Evolutionary conservation across 1,284 basidiomycete genomes (phyloP), one percentile per base, ranked within the genome.

Genomic region (Ustilago shanxiensis): DNA sequence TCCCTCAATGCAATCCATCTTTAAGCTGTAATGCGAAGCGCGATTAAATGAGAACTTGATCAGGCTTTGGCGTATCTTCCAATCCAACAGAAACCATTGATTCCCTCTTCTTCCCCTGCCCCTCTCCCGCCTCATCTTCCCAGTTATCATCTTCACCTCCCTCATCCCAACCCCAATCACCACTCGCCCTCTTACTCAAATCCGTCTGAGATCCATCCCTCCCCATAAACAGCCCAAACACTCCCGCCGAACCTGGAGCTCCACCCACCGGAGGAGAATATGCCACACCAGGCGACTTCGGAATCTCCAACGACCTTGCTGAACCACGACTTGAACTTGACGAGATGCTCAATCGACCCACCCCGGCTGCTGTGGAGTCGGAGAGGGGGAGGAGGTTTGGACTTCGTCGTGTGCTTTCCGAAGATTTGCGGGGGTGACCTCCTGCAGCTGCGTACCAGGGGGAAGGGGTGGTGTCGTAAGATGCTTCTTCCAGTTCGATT

Each of bases 391-490:
- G n/a, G n/a, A n/a, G n/a, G n/a, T n/a, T n/a, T n/a, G n/a, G n/a
- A n/a, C n/a, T n/a, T n/a, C n/a, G n/a, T n/a, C n/a, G 31, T 33
- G 5, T 33, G 31, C 31, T 33, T 28, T 39, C 41, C 29, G 58
- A 50, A 18, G 53, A 26, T 9, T 44, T 45, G 11, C 58, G 52
- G 3, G 44, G 33, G 6, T 22, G 14, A 2, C 71, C 72, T 4
- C 66, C 71, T 0, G 64, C 72, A 1, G 72, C 72, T 13, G 45
- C 61, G 18, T 28, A 60, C 73, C 68, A 71, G 24, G 64, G 35
- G 52, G 65, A 57, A 20, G 20, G 41, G 16, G 41, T 41, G 37
- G 14, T 41, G 24, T 66, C 61, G 7, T 16, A 11, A 10, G 62
- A 54, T 3, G 50, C 37, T n/a, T 57, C 62, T 26, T 74, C 55